Evolutionary conservation across 2,329 filamentous ascomycete species (phyloP).

Genomic region (Lecanicillium sp.): DNA sequence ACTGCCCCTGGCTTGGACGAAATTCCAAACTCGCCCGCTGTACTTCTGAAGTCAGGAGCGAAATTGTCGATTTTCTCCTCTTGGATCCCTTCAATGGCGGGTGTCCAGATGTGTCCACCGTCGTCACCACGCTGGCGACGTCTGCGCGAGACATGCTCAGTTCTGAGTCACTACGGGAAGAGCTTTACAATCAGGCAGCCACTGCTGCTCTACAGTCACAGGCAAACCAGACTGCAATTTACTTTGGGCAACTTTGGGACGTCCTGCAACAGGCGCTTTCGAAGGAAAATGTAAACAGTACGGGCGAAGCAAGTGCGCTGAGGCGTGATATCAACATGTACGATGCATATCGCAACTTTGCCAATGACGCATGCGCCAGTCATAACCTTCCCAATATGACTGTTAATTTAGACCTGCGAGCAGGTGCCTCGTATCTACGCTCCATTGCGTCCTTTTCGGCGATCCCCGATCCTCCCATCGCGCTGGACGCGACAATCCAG

Average conservation of each 20-base stretch:
- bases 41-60: slow-evolving; percentile 22
- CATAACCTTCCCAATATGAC: slow-evolving; percentile 23
- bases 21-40: slow-evolving; percentile 21
- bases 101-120: slow-evolving; percentile 26
- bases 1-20: slow-evolving; percentile 26
- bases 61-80: slow-evolving; percentile 24
- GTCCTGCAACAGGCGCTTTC: slow-evolving; percentile 24
- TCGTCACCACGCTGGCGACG: slow-evolving; percentile 23
- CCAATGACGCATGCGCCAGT: slow-evolving; percentile 25
- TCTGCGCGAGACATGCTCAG: slow-evolving; percentile 22
- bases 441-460: slow-evolving; percentile 21
- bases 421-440: slow-evolving; percentile 20
- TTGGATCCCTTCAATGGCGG: slow-evolving; percentile 26
- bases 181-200: slow-evolving; percentile 17
- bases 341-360: slow-evolving; percentile 19
- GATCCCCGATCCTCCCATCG: slow-evolving; percentile 16
- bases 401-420: slow-evolving; percentile 23
- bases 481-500: slow-evolving; percentile 25
- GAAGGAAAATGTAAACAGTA: slow-evolving; percentile 10
- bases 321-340: slow-evolving; percentile 24
- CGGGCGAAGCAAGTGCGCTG: slow-evolving; percentile 17
- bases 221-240: slow-evolving; percentile 18
- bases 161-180: slow-evolving; percentile 15
- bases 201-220: slow-evolving; percentile 13
- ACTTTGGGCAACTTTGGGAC: slow-evolving; percentile 22